These are phyloP conservation scores for Russula abietina DNA, from an alignment of 768 basidiomycete genomes.

Conservation along the genomic window DNA sequence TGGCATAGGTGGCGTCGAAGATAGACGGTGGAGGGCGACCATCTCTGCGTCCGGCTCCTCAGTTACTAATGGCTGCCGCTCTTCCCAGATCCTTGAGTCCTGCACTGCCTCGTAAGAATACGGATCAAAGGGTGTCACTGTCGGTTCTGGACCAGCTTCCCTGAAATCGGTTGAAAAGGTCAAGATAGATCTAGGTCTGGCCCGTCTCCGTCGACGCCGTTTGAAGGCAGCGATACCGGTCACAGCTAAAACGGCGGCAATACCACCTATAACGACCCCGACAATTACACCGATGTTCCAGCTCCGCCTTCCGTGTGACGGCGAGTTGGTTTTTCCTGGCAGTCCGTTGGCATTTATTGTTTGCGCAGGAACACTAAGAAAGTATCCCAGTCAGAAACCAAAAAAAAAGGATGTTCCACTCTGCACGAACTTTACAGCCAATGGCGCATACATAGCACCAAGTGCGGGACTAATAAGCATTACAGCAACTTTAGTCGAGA, in stretches of 20 bases:
- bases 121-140: constrained; percentile 3
- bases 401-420: not conserved
- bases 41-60: not conserved
- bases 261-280: constrained; percentile 19
- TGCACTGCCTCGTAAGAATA: not conserved
- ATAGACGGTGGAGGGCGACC: not conserved
- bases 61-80: not conserved
- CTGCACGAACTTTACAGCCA: constrained; percentile 25
- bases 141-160: not conserved
- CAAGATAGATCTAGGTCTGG: not conserved
- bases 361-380: constrained; percentile 1
- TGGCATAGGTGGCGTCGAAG: not conserved
- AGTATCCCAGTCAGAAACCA: not conserved
- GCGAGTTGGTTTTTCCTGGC: not conserved
- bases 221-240: not conserved
- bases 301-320: not conserved
- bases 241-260: not conserved
- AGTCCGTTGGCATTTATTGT: not conserved
- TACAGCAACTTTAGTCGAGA: not conserved
- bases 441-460: constrained; percentile 27
- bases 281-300: constrained; percentile 13
- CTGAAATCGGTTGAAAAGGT: not conserved
- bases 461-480: constrained; percentile 23
- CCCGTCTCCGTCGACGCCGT: constrained; percentile 10
- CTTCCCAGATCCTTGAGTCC: not conserved